Conservation (phyloP, 345 rosid genomes). For the Theobroma cacao region DNA sequence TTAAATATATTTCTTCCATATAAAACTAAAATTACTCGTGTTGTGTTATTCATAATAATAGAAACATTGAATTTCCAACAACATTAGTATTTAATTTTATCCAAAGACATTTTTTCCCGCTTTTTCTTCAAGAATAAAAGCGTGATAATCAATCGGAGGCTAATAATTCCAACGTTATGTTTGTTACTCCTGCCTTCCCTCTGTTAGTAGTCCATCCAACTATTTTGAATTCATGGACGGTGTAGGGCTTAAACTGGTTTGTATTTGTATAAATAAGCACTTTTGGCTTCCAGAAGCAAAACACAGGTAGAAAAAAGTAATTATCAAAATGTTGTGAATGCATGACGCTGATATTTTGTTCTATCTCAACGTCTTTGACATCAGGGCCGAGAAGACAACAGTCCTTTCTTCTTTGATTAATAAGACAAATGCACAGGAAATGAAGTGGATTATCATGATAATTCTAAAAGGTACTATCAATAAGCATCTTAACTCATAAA, state of each 20-base stretch:
- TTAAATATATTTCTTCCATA: neutral
- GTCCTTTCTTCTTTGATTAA: constrained; percentile 75
- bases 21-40: neutral
- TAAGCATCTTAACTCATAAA: neutral
- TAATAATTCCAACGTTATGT: neutral
- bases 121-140: neutral
- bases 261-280: neutral
- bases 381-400: constrained; percentile 65
- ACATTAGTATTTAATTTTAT: neutral
- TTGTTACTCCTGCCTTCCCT: neutral
- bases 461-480: constrained; percentile 69
- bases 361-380: neutral
- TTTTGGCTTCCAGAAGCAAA: neutral
- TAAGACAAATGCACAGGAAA: constrained; percentile 92
- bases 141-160: neutral
- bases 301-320: neutral
- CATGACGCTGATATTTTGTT: neutral
- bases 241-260: neutral
- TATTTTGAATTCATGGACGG: neutral
- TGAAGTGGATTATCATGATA: constrained; percentile 95
- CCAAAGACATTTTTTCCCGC: neutral
- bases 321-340: neutral
- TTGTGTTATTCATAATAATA: neutral
- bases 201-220: neutral
- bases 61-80: neutral